Evolutionary conservation across 768 basidiomycete genomes (phyloP).

Genomic region (Lentinula sp.): DNA sequence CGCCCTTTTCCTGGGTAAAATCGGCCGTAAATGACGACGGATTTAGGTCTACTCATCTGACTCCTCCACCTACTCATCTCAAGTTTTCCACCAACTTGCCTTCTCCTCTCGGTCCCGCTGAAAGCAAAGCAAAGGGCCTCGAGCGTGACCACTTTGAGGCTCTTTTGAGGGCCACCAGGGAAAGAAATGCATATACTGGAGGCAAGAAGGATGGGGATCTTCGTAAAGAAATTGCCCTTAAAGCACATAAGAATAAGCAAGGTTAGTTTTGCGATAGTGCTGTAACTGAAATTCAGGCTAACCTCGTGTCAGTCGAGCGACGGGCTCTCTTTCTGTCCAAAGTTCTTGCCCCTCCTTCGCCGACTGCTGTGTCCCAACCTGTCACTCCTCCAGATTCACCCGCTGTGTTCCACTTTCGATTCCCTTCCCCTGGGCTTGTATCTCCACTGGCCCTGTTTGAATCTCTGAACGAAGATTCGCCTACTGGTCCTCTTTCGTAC

Average conservation of each 20-base stretch:
- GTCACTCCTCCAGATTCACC: constrained; percentile 69
- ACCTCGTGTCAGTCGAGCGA: constrained; percentile 49
- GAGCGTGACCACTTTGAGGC: constrained; percentile 58
- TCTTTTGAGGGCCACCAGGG: constrained; percentile 55
- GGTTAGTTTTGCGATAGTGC: constrained; percentile 34
- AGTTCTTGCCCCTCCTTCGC: constrained; percentile 59
- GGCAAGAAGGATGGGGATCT: constrained; percentile 50
- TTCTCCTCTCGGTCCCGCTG: constrained; percentile 44
- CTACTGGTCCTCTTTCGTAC: constrained; percentile 16
- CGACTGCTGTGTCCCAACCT: constrained; percentile 48
- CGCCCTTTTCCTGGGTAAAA: constrained; percentile 44
- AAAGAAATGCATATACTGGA: constrained; percentile 39
- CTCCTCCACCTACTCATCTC: constrained; percentile 46
- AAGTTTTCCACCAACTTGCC: constrained; percentile 32
- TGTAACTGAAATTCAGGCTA: constrained; percentile 1
- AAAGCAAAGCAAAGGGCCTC: constrained; percentile 43
- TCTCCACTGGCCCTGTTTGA: constrained; percentile 61
- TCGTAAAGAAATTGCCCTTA: constrained; percentile 69
- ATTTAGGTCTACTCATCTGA: constrained; percentile 53
- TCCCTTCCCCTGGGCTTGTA: constrained; percentile 62
- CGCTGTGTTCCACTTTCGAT: constrained; percentile 58
- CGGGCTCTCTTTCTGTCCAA: constrained; percentile 73
- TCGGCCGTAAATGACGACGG: constrained; percentile 29
- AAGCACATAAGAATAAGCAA: constrained; percentile 68
- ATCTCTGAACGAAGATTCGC: constrained; percentile 30